Base-by-base conservation (phyloP, 2,329 filamentous ascomycete species). In the Ascochyta fabae region DNA sequence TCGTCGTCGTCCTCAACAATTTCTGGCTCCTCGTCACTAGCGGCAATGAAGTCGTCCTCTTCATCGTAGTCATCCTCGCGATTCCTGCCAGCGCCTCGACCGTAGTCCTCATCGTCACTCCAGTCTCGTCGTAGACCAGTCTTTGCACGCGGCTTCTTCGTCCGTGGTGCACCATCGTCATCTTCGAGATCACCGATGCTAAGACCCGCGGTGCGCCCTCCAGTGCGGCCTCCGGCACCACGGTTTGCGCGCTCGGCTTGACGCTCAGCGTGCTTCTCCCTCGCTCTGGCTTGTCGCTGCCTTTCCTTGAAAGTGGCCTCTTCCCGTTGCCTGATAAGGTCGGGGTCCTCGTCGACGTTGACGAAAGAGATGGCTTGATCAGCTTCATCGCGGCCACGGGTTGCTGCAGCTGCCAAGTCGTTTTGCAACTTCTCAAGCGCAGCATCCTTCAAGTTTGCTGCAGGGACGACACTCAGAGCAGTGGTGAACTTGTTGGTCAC, bases 21-120 rank as follows among this genome's bases (percentile, higher is more conserved):
- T 55, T 80, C 77, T 36, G 84, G 85, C 38, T 92, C 90, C 55
- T 91, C 89, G 62, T 92, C 90, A 66, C 88, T 92, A 3, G 81
- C 82, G 3, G 88, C 90, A 52, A 94, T 84, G 71, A 94, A 94
- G 53, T 88, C 90, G 68, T 94, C 90, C 31, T 89, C 89, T 70
- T 88, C 83, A 59, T 93, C 90, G 70, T 94, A 94, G 64, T 91
- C 88, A 61, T 93, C 88, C 56, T 88, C 83, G 48, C 85, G 84
- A 29, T 83, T 82, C 34, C 84, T 82, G 15, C 86, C 85, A 33
- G 64, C 60, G 8, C 62, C 62, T 19, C 87, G 80, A 56, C 90
- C 89, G 63, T 91, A 89, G 65, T 92, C 90, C 8, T 91, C 91
- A 66, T 93, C 89, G 58, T 91, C 90, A 64, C 90, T 89, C 56